Percentiles rank a stretch among this genome's conserved stretches.
phyloP scores from a whole-genome alignment of 2,329 filamentous ascomycete species.

The Aspergillus piperis region DNA sequence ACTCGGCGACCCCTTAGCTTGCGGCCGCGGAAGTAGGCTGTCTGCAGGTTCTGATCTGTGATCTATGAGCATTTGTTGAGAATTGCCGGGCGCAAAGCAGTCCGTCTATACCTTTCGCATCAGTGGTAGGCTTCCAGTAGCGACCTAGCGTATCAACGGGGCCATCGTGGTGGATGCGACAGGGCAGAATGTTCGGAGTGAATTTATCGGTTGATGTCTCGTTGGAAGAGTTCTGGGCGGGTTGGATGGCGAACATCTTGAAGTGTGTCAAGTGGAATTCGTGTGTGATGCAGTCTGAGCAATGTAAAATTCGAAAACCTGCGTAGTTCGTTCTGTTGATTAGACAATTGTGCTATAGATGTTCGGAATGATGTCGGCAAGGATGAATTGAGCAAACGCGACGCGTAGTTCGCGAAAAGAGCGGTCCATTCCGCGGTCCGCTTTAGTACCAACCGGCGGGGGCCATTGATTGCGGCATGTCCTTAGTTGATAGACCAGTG shows the following conservation, averaged over 20 bases:
- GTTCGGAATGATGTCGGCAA: neutral
- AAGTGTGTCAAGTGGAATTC: neutral
- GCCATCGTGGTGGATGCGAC: conserved; percentile 76
- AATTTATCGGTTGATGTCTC: conserved; percentile 38
- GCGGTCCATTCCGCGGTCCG: neutral
- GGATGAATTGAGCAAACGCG: neutral
- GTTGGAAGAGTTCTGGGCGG: conserved; percentile 24
- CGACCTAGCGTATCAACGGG: conserved; percentile 62
- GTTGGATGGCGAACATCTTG: conserved; percentile 40
- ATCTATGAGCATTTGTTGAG: conserved; percentile 5
- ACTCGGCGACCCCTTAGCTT: conserved; percentile 71
- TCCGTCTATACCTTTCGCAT: conserved; percentile 42
- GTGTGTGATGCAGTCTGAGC: neutral
- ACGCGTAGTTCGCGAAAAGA: neutral
- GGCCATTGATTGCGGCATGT: neutral
- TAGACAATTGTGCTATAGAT: neutral
- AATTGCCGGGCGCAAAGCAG: neutral
- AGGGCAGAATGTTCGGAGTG: conserved; percentile 75
- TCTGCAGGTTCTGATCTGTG: conserved; percentile 41
- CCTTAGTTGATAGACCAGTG: neutral
- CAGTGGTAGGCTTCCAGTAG: conserved; percentile 68
- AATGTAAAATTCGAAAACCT: neutral
- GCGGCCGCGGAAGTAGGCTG: conserved; percentile 75
- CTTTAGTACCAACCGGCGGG: neutral
- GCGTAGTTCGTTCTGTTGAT: neutral